Evolutionary conservation across 352 stramenopile genomes (phyloP).

Genomic region (Aphanomyces euteiches): DNA sequence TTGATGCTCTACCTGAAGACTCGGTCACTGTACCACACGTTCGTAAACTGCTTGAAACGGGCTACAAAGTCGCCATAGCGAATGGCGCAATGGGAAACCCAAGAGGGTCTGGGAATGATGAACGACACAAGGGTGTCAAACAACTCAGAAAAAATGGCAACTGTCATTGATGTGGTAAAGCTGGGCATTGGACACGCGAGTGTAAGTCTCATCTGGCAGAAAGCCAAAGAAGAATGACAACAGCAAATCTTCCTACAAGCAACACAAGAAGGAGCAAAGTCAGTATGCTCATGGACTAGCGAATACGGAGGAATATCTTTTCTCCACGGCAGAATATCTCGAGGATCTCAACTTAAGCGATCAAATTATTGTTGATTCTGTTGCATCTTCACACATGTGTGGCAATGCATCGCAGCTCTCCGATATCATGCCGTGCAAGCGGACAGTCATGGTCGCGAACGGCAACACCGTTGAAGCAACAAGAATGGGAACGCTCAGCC

Average conservation of each 20-base stretch:
- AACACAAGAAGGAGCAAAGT: neutral
- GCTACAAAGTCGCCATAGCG: neutral
- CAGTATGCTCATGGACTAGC: no score
- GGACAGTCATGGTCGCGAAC: neutral
- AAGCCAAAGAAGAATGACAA: neutral
- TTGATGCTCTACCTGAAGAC: neutral
- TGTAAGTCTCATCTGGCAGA: neutral
- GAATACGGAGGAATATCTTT: no score
- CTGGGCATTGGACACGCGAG: neutral
- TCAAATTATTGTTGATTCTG: conserved; percentile 5
- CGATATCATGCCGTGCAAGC: neutral
- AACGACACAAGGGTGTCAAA: neutral
- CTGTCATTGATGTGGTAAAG: neutral
- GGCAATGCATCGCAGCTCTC: neutral
- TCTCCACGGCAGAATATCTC: no score
- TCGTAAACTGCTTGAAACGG: neutral
- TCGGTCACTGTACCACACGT: neutral
- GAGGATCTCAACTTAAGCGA: neutral
- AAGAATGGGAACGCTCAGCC: no score
- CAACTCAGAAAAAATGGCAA: neutral
- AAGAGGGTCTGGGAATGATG: neutral
- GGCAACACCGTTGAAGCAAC: no score
- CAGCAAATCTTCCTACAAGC: neutral
- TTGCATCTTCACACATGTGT: neutral
- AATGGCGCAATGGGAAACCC: neutral